Evolutionary conservation across 495 filamentous ascomycete genomes (phyloP).

Genomic region (Tuber brumale): DNA sequence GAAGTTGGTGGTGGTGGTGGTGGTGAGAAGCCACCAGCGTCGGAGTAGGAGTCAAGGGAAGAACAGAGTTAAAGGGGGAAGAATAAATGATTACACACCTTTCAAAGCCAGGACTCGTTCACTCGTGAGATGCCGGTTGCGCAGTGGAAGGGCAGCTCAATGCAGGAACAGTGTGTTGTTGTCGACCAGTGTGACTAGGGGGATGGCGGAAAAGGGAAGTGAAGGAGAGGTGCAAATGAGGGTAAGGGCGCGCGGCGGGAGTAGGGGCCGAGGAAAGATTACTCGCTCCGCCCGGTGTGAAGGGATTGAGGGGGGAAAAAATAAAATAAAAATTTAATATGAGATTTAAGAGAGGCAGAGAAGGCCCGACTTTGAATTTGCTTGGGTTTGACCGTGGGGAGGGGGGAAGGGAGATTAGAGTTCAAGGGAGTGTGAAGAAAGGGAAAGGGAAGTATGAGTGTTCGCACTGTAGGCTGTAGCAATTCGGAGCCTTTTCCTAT

Average conservation of each 20-base stretch:
- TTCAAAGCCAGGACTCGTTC: slow-evolving; percentile 34
- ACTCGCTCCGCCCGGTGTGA: not conserved
- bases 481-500: slow-evolving; percentile 25
- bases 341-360: slow-evolving; percentile 18
- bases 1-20: not conserved
- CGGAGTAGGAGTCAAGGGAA: slow-evolving; percentile 26
- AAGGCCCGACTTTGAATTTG: slow-evolving; percentile 31
- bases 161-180: slow-evolving; percentile 26
- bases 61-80: slow-evolving; percentile 23
- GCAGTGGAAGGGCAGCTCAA: slow-evolving; percentile 20
- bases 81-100: slow-evolving; percentile 32
- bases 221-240: slow-evolving; percentile 18
- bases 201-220: slow-evolving; percentile 13
- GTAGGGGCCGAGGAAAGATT: not conserved
- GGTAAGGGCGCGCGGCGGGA: not conserved
- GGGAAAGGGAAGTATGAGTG: slow-evolving; percentile 21
- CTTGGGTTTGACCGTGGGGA: not conserved
- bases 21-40: slow-evolving; percentile 15
- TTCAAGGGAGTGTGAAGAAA: slow-evolving; percentile 16
- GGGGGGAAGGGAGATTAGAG: slow-evolving; percentile 17
- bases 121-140: slow-evolving; percentile 37
- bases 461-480: slow-evolving; percentile 12
- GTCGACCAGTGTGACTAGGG: slow-evolving; percentile 14
- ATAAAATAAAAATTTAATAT: slow-evolving; percentile 25
- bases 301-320: slow-evolving; percentile 4